Base-by-base conservation (phyloP, 345 rosid species). In the Eucalyptus virginea region DNA sequence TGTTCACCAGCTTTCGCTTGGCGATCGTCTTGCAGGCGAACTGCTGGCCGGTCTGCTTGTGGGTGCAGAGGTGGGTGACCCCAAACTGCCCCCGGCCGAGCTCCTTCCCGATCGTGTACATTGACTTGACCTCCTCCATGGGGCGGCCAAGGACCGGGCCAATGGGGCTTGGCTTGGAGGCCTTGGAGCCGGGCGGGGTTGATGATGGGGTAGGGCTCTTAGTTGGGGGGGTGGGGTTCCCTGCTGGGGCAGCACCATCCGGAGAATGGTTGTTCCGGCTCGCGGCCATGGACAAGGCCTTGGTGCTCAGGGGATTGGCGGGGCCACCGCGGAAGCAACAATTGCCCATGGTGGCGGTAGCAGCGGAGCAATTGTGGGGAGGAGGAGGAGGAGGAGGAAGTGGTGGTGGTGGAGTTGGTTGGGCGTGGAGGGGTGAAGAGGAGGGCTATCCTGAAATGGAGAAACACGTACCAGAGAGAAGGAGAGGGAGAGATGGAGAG, bases 11-110 rank as follows among this genome's bases (percentile, higher is more conserved):
- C 89, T 96, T 97, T 37, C 98, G 91, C 90, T 97, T 97, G 0
- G 99, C 98, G 8, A 97, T 96, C 19, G 99, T 97, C 88, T 97
- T 97, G 94, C 99, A 97, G 0, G 99, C 99, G 49, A 94, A 97
- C 62, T 95, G 98, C 81, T 96, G 94, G 1, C 99, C 97, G 0
- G 96, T 95, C 23, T 87, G 88, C 92, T 97, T 97, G 77, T 92
- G 93, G 0, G 98, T 97, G 89, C 99, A 97, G 81, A 97, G 92
- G 92, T 97, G 96, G 4, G 99, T 97, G 17, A 97, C 91, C 6
- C 99, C 99, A 62, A 97, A 97, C 85, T 97, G 99, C 40, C 99
- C 99, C 11, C 98, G 92, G 6, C 99, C 99, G 1, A 97, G 93
- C 90, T 97, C 99, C 87, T 97, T 97, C 4, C 99, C 99, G 1